phyloP scores from a whole-genome alignment of 371 early-diverging fungal species.

The Actinomucor elegans region DNA sequence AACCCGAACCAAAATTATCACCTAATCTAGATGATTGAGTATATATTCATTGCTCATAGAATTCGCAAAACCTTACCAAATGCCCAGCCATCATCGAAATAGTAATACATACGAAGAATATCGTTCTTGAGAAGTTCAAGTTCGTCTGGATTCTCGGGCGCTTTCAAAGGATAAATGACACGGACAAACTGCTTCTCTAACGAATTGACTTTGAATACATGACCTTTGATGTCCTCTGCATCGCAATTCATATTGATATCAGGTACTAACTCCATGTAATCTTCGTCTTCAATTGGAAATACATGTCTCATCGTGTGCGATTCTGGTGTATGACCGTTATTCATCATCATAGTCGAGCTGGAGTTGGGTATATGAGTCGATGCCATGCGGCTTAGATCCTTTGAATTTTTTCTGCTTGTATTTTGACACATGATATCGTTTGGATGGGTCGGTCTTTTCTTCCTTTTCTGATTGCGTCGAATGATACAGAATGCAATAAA shows the following conservation, averaged over 20 bases:
- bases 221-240: conserved; percentile 11
- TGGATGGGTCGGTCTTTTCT: conserved; percentile 3
- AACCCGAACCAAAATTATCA: conserved; percentile 25
- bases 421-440: neutral
- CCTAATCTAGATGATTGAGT: conserved; percentile 8
- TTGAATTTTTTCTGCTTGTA: conserved; percentile 2
- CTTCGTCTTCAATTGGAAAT: conserved; percentile 20
- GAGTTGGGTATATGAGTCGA: conserved; percentile 1
- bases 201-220: conserved; percentile 20
- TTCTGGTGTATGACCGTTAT: conserved; percentile 6
- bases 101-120: conserved; percentile 54
- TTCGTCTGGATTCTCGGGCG: conserved; percentile 60
- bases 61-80: conserved; percentile 39
- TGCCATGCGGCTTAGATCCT: conserved; percentile 1
- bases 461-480: conserved; percentile 7
- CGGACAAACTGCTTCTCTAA: conserved; percentile 21
- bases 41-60: neutral
- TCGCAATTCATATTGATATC: conserved; percentile 14
- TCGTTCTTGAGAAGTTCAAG: conserved; percentile 60
- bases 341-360: conserved; percentile 1
- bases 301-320: conserved; percentile 10
- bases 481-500: conserved; percentile 5
- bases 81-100: conserved; percentile 71
- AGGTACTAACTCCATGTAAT: conserved; percentile 18
- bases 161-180: conserved; percentile 11